phyloP scores from a whole-genome alignment of 345 rosid species.

The Camelina sativa region DNA sequence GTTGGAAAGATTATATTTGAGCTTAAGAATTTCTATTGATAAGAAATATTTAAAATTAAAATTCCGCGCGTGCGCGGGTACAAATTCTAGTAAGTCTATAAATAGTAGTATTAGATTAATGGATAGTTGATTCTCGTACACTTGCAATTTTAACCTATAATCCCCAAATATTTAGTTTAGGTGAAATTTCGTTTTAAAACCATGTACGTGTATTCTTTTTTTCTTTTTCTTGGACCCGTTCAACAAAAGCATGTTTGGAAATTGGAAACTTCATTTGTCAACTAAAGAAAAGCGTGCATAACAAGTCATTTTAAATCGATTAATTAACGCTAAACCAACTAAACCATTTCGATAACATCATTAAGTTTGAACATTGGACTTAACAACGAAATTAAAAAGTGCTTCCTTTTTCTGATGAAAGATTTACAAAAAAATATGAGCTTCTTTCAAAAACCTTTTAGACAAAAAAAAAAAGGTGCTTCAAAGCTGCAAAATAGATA shows the following conservation, averaged over 20 bases:
- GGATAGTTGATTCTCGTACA: constrained; percentile 12
- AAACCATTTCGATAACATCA: not conserved
- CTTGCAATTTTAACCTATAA: constrained; percentile 13
- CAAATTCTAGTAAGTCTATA: too few relatives aligned
- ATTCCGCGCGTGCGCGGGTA: too few relatives aligned
- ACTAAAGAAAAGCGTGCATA: constrained; percentile 18
- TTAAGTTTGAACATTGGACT: constrained; percentile 12
- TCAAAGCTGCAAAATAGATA: too few relatives aligned
- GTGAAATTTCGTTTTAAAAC: constrained; percentile 33
- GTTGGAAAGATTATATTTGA: too few relatives aligned
- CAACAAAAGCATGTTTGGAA: constrained; percentile 31
- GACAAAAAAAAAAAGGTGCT: too few relatives aligned
- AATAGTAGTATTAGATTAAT: not conserved
- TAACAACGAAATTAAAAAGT: not conserved
- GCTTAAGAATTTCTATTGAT: too few relatives aligned
- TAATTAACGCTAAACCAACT: constrained; percentile 16
- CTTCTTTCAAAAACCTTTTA: too few relatives aligned
- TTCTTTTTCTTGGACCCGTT: constrained; percentile 27
- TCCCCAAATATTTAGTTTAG: constrained; percentile 23
- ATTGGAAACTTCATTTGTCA: constrained; percentile 13
- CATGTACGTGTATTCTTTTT: constrained; percentile 8
- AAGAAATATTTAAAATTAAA: too few relatives aligned
- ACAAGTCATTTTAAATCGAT: constrained; percentile 20
- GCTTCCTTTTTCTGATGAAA: not conserved
- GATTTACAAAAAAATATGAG: too few relatives aligned